phyloP scores from a whole-genome alignment of 345 rosid species.

The Euphorbia tirucalli region DNA sequence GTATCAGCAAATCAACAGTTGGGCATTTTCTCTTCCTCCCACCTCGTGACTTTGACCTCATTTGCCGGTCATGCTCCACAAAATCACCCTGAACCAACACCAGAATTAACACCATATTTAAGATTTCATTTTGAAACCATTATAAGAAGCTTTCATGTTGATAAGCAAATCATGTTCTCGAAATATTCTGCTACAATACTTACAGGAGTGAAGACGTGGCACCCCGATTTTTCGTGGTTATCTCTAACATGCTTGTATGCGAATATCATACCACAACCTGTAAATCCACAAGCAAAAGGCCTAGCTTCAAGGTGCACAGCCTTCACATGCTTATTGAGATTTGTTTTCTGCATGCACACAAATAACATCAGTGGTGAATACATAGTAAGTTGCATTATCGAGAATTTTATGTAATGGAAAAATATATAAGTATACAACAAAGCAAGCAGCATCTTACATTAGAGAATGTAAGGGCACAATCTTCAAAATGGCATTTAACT shows the following conservation, averaged over 20 bases:
- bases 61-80: constrained; percentile 56
- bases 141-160: too few species aligned
- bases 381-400: too few species aligned
- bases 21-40: constrained; percentile 67
- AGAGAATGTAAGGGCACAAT: constrained; percentile 62
- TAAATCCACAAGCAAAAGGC: constrained; percentile 54
- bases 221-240: constrained; percentile 60
- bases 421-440: too few species aligned
- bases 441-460: constrained; percentile 43
- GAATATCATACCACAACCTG: constrained; percentile 67
- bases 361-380: too few species aligned
- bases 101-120: background rate
- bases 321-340: constrained; percentile 59
- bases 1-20: constrained; percentile 47
- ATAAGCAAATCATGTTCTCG: background rate
- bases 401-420: background rate
- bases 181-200: constrained; percentile 21
- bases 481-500: constrained; percentile 54
- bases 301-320: constrained; percentile 61
- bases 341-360: constrained; percentile 51
- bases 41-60: constrained; percentile 72
- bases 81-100: constrained; percentile 76
- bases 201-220: constrained; percentile 57
- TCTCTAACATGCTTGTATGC: constrained; percentile 79
- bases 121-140: background rate